Percentiles rank a stretch among this genome's conserved stretches.
These are phyloP conservation scores for Coemansia pectinata DNA, from an alignment of 192 early-diverging fungal species.

Conservation along the genomic window DNA sequence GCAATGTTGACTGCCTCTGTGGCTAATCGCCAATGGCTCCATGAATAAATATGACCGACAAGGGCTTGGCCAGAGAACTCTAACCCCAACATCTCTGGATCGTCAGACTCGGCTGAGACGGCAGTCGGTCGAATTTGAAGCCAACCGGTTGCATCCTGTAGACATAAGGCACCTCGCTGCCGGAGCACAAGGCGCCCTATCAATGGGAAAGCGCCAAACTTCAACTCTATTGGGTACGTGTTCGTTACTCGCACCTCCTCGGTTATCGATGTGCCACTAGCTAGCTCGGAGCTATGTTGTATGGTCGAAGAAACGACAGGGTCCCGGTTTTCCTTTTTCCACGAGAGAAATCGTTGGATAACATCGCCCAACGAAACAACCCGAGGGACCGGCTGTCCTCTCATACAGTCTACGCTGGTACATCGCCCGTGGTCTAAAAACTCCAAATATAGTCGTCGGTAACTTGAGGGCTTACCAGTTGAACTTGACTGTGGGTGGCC, in stretches of 20 bases:
- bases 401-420: conserved; percentile 6
- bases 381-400: background rate
- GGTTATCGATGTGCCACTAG: background rate
- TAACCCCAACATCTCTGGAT: background rate
- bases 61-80: conserved; percentile 33
- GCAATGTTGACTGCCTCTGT: conserved; percentile 16
- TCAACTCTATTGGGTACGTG: conserved; percentile 17
- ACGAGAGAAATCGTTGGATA: conserved; percentile 13
- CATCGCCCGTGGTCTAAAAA: conserved; percentile 16
- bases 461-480: background rate
- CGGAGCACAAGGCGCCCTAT: conserved; percentile 26
- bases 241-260: conserved; percentile 9
- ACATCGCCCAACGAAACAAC: conserved; percentile 29
- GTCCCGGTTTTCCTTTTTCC: background rate
- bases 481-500: background rate
- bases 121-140: conserved; percentile 16
- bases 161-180: conserved; percentile 34
- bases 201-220: conserved; percentile 22
- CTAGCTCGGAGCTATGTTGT: background rate
- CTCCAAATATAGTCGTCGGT: conserved; percentile 1
- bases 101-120: background rate
- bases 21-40: conserved; percentile 33
- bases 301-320: background rate
- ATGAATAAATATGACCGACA: conserved; percentile 34
- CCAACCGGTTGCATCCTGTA: conserved; percentile 34